These are phyloP conservation scores for Calycina herbarum DNA, from an alignment of 2,329 filamentous ascomycete species.

Conservation along the genomic window DNA sequence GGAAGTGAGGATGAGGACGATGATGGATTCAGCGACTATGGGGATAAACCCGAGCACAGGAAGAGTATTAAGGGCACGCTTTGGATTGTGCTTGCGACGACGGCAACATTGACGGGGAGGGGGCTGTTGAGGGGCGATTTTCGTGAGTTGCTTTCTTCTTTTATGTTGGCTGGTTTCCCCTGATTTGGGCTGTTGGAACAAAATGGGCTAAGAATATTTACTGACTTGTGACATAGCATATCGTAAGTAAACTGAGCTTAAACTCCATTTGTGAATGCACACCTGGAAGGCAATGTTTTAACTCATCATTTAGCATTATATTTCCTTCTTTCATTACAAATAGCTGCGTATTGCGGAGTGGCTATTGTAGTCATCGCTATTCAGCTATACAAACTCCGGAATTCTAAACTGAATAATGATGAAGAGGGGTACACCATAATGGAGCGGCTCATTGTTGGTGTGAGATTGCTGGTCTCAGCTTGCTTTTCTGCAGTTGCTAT, in stretches of 20 bases:
- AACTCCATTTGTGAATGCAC: neutral
- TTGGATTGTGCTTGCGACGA: conserved; percentile 26
- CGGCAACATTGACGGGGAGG: conserved; percentile 27
- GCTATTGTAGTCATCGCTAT: conserved; percentile 21
- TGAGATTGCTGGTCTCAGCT: conserved; percentile 22
- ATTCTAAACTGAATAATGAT: conserved; percentile 14
- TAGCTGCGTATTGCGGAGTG: conserved; percentile 27
- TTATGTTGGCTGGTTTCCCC: neutral
- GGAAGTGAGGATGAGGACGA: conserved; percentile 3
- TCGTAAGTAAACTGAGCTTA: conserved; percentile 23
- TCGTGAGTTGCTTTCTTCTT: conserved; percentile 27
- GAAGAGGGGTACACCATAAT: conserved; percentile 18
- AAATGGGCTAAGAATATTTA: neutral
- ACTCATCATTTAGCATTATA: conserved; percentile 27
- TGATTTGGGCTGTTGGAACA: neutral
- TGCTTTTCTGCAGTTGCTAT: conserved; percentile 24
- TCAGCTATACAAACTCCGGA: conserved; percentile 19
- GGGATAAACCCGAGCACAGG: conserved; percentile 8
- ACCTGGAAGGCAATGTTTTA: neutral
- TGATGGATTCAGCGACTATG: neutral
- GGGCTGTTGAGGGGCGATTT: conserved; percentile 30
- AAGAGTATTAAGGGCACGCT: conserved; percentile 22
- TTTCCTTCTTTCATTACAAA: conserved; percentile 29
- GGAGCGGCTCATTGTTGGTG: conserved; percentile 22
- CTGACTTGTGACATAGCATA: conserved; percentile 21